A percentile compares a stretch with the other conserved stretches of the same genome.
Evolutionary conservation across 2,329 filamentous ascomycete species (phyloP).

Genomic region (Aspergillus terreus): DNA sequence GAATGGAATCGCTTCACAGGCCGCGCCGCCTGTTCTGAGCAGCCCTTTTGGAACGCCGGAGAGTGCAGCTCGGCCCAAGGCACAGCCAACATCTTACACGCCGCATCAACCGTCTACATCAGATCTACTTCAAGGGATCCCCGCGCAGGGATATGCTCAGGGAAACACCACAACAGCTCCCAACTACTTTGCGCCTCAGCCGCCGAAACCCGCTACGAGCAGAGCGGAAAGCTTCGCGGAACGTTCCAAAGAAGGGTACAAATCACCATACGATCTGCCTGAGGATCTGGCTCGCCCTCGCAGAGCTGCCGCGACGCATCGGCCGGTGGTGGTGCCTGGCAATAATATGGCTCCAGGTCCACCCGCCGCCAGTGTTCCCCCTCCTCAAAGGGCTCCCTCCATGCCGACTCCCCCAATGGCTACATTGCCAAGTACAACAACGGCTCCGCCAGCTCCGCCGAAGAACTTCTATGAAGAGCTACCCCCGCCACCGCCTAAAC

Average conservation of each 20-base stretch:
- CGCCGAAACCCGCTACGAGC: slow-evolving; percentile 29
- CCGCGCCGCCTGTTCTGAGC: slow-evolving; percentile 14
- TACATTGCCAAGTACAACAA: slow-evolving; percentile 30
- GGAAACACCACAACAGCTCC: slow-evolving; percentile 15
- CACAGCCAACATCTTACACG: slow-evolving; percentile 44
- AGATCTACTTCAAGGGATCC: slow-evolving; percentile 40
- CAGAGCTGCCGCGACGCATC: slow-evolving; percentile 60
- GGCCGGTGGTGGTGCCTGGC: slow-evolving; percentile 44
- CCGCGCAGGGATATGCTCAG: slow-evolving; percentile 17
- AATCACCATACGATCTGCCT: slow-evolving; percentile 91
- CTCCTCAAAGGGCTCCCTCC: slow-evolving; percentile 28
- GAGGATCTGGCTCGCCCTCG: slow-evolving; percentile 70
- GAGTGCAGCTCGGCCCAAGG: slow-evolving; percentile 16
- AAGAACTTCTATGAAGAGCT: slow-evolving; percentile 75
- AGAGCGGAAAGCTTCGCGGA: slow-evolving; percentile 81
- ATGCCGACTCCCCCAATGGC: slow-evolving; percentile 21
- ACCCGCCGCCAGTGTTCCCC: slow-evolving; percentile 41
- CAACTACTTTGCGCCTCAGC: slow-evolving; percentile 24
- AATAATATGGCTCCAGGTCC: not conserved
- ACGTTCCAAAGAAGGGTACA: slow-evolving; percentile 86
- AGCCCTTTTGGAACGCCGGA: slow-evolving; percentile 28
- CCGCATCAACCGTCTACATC: slow-evolving; percentile 50
- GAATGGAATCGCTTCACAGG: slow-evolving; percentile 15
- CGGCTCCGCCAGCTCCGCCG: slow-evolving; percentile 20
- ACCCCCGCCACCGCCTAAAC: slow-evolving; percentile 54